Percentiles rank a stretch among this genome's conserved stretches.
These are phyloP conservation scores for Paraurostyla sp. DNA, from an alignment of 73 alveolate species.

Conservation along the genomic window DNA sequence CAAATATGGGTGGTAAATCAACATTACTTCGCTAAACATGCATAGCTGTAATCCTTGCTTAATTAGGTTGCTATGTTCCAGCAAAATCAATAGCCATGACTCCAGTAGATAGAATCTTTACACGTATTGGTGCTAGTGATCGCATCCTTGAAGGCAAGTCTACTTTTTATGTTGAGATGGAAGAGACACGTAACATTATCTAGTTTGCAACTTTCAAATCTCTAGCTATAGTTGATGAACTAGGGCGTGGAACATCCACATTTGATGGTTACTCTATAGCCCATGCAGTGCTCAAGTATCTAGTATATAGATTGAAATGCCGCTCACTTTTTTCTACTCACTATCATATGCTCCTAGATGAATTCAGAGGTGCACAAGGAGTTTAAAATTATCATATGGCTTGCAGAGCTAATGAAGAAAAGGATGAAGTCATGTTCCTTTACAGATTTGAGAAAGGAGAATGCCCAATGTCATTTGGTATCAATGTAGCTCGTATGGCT, in stretches of 20 bases:
- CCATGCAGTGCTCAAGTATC: slow-evolving; percentile 84
- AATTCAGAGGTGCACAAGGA: slow-evolving; percentile 71
- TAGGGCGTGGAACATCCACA: slow-evolving; percentile 96
- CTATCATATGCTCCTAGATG: slow-evolving; percentile 96
- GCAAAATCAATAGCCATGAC: slow-evolving; percentile 73
- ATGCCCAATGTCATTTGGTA: slow-evolving; percentile 92
- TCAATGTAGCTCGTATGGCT: slow-evolving; percentile 95
- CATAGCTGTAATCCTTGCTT: slow-evolving; percentile 93
- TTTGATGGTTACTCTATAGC: slow-evolving; percentile 97
- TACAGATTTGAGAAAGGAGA: slow-evolving; percentile 92
- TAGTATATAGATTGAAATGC: slow-evolving; percentile 80
- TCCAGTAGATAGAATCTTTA: slow-evolving; percentile 93
- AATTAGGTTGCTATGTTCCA: slow-evolving; percentile 89
- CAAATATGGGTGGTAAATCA: slow-evolving; percentile 98
- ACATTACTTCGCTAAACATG: slow-evolving; percentile 92
- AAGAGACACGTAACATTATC: slow-evolving; percentile 89
- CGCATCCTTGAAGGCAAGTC: slow-evolving; percentile 95
- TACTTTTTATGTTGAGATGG: slow-evolving; percentile 93
- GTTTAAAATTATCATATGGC: slow-evolving; percentile 92
- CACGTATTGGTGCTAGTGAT: slow-evolving; percentile 80
- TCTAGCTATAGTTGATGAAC: slow-evolving; percentile 95
- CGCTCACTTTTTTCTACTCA: slow-evolving; percentile 96
- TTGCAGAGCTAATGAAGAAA: slow-evolving; percentile 79
- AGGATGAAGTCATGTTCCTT: slow-evolving; percentile 88
- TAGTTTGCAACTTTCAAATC: slow-evolving; percentile 85